Conservation (phyloP, 306 rosid species). For the Acacia crassicarpa region DNA sequence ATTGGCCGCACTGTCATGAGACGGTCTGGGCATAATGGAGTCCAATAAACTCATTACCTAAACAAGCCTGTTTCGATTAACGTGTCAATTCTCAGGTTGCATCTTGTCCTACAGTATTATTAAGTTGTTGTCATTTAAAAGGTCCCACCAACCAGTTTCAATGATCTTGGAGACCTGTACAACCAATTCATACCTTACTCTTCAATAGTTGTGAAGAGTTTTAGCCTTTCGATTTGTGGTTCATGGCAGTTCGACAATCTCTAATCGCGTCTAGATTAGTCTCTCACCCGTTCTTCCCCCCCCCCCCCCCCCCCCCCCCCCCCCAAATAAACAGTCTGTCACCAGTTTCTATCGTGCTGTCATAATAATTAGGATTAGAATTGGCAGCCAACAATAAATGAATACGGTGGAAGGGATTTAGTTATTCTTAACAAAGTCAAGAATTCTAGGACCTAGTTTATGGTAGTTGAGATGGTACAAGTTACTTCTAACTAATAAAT, state of each 20-base stretch:
- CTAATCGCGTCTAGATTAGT: background rate
- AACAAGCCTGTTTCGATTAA: slow-evolving; percentile 15
- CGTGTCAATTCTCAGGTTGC: slow-evolving; percentile 33
- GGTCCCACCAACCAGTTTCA: background rate
- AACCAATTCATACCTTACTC: background rate
- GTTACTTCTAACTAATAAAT: too few relatives aligned
- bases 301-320: too few relatives aligned
- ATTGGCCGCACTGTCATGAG: slow-evolving; percentile 36
- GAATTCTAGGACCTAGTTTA: too few relatives aligned
- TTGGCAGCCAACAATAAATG: background rate
- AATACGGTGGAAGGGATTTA: background rate
- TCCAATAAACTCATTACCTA: slow-evolving; percentile 39
- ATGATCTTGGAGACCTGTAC: background rate
- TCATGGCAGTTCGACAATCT: background rate
- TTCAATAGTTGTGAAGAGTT: background rate
- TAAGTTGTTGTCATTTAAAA: background rate
- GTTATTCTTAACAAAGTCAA: background rate
- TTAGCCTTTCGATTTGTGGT: background rate
- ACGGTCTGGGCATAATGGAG: slow-evolving; percentile 37
- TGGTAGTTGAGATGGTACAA: too few relatives aligned
- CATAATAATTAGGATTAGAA: background rate
- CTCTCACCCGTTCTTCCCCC: too few relatives aligned
- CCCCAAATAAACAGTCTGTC: too few relatives aligned
- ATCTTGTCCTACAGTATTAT: slow-evolving; percentile 17
- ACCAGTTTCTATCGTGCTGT: background rate